phyloP scores from a whole-genome alignment of 345 rosid species.

The Gossypium australe region DNA sequence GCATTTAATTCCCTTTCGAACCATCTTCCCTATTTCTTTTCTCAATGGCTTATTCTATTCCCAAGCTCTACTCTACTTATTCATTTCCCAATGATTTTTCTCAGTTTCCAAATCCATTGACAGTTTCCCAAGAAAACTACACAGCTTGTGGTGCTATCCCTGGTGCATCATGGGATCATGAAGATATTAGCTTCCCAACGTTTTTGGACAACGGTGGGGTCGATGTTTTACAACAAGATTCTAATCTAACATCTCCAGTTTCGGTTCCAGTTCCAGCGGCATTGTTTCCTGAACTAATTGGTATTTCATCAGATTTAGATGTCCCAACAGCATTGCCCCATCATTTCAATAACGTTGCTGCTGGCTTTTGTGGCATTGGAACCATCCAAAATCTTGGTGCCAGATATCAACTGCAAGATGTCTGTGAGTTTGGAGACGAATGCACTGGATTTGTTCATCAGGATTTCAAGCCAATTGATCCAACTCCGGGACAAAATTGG shows the following conservation, averaged over 20 bases:
- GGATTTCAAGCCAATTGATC: conserved; percentile 39
- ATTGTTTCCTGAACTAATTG: conserved; percentile 27
- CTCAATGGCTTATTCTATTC: conserved; percentile 1
- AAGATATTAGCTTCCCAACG: background rate
- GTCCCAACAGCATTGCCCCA: conserved; percentile 26
- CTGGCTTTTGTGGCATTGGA: conserved; percentile 19
- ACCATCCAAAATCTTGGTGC: conserved; percentile 24
- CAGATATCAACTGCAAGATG: conserved; percentile 29
- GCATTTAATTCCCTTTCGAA: background rate
- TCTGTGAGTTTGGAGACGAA: conserved; percentile 36
- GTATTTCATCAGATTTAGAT: conserved; percentile 30
- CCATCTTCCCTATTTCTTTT: background rate
- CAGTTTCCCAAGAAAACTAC: conserved; percentile 8
- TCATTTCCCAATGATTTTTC: conserved; percentile 5
- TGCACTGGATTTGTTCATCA: conserved; percentile 40
- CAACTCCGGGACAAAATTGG: conserved; percentile 37
- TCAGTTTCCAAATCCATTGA: conserved; percentile 4
- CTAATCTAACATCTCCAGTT: conserved; percentile 18
- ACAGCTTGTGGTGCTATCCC: background rate
- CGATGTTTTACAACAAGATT: conserved; percentile 22
- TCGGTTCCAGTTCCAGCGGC: conserved; percentile 17
- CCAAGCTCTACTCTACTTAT: background rate
- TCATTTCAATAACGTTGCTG: conserved; percentile 8
- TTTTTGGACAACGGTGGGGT: conserved; percentile 11
- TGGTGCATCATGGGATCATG: conserved; percentile 12